Percentiles rank a stretch among this genome's conserved stretches.
phyloP scores from a whole-genome alignment of 2,329 filamentous ascomycete species.

The Pseudopyrenochaeta lycopersici region DNA sequence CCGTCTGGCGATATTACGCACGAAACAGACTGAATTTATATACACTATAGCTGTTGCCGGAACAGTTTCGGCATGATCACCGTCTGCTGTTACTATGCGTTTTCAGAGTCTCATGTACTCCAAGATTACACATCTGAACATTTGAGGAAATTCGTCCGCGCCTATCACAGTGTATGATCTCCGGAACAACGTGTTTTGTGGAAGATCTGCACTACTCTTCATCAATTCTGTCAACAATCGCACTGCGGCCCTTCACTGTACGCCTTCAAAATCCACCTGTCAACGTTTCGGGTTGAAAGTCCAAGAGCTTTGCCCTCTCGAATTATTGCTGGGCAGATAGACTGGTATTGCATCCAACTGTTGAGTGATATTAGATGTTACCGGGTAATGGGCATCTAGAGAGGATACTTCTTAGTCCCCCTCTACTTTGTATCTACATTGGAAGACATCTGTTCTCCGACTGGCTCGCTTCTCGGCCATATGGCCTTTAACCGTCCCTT shows the following conservation, averaged over 20 bases:
- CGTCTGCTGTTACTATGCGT: slow-evolving; percentile 7
- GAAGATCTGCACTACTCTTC: not conserved
- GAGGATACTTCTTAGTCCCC: slow-evolving; percentile 14
- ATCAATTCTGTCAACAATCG: not conserved
- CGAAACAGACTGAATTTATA: not conserved
- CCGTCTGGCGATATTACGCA: slow-evolving; percentile 1
- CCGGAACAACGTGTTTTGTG: not conserved
- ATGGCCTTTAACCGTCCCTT: slow-evolving; percentile 32
- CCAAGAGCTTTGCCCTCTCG: not conserved
- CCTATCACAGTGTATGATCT: not conserved
- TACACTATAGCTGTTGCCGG: not conserved
- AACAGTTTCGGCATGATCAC: not conserved
- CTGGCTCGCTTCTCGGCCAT: slow-evolving; percentile 29
- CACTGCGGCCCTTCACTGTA: not conserved
- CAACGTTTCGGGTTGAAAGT: not conserved
- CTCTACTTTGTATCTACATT: slow-evolving; percentile 14
- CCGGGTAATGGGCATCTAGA: slow-evolving; percentile 6
- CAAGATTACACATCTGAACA: slow-evolving; percentile 16
- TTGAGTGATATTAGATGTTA: slow-evolving; percentile 13
- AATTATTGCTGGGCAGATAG: slow-evolving; percentile 9
- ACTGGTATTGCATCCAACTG: slow-evolving; percentile 13
- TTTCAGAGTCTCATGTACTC: slow-evolving; percentile 12
- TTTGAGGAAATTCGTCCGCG: not conserved
- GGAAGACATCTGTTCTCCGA: slow-evolving; percentile 16
- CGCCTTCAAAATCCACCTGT: not conserved